phyloP scores from a whole-genome alignment of 1,284 basidiomycete species.

The Ceratobasidium sp. region DNA sequence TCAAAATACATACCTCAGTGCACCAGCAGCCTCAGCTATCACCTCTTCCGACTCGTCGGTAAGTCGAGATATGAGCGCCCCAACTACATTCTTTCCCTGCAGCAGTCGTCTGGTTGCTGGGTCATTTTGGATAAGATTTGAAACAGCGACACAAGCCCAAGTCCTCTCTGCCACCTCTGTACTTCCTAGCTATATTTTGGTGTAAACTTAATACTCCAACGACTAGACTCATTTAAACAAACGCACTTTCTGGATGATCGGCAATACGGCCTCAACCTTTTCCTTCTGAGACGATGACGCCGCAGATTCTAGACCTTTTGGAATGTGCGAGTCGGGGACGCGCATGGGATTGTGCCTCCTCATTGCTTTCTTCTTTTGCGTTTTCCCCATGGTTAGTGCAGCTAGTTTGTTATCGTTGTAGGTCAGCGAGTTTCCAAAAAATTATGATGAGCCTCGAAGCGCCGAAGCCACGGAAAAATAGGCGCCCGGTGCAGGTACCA shows the following conservation, averaged over 20 bases:
- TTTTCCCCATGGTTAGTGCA: slow-evolving; percentile 84
- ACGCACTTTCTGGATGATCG: slow-evolving; percentile 87
- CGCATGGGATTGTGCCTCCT: slow-evolving; percentile 91
- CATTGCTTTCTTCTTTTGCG: slow-evolving; percentile 84
- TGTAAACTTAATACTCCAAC: not conserved
- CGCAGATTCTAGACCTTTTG: slow-evolving; percentile 79
- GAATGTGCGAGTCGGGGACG: slow-evolving; percentile 90
- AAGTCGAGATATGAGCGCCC: slow-evolving; percentile 84
- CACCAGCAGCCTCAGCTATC: slow-evolving; percentile 86
- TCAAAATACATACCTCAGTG: slow-evolving; percentile 72
- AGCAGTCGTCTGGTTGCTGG: slow-evolving; percentile 88
- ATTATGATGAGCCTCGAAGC: slow-evolving; percentile 38
- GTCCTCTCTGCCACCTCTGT: slow-evolving; percentile 83
- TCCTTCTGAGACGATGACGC: slow-evolving; percentile 79
- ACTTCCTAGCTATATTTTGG: slow-evolving; percentile 72
- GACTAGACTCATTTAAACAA: not conserved
- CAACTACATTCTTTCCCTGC: slow-evolving; percentile 92
- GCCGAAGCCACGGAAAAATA: slow-evolving; percentile 17
- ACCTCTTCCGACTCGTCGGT: slow-evolving; percentile 90
- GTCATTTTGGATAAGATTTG: slow-evolving; percentile 90
- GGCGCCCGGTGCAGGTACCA: not conserved
- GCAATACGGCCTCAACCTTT: slow-evolving; percentile 83
- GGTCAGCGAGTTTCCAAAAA: slow-evolving; percentile 25
- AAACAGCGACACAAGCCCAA: slow-evolving; percentile 94
- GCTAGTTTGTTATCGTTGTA: slow-evolving; percentile 28